Base-by-base conservation (phyloP, 2,329 filamentous ascomycete species). In the Colletotrichum sp. region DNA sequence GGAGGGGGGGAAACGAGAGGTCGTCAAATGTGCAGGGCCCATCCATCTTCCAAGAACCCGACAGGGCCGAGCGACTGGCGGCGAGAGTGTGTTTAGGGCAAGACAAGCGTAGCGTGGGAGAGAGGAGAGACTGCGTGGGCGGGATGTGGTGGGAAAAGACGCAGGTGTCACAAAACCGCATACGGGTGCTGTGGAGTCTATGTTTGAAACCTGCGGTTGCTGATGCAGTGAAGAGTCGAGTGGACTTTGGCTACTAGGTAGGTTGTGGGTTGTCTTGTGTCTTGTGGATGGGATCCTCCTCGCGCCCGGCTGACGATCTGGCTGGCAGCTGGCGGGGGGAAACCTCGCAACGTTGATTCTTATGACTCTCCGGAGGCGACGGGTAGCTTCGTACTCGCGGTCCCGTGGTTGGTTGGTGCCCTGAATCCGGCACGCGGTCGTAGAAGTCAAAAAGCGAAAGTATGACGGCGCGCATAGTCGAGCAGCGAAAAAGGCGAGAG, bases 101-200 rank as follows among this genome's bases (percentile, higher is more conserved):
- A 70, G 65, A 74, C 76, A 78, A 68, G 79, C 80, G 81, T 75
- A 34, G 73, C 69, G 69, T 73, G 63, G 63, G 52, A 79, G 80
- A 81, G 80, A 80, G 63, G 63, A 55, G 67, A 63, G 24, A 32
- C 32, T 78, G 80, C 80, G 81, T 79, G 72, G 78, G 74, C 74
- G 76, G 78, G 80, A 82, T 82, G 80, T 79, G 81, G 81, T 83
- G 82, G 82, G 69, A 63, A 72, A 49, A 63, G 68, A 68, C 44
- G 66, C 66, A 60, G 66, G 82, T 80, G 80, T 78, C 79, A 81
- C 81, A 82, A 81, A 81, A 83, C 80, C 79, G 81, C 80, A 81
- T 80, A 76, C 49, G 44, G 62, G 49, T 72, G 70, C 57, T 73
- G 73, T 76, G 70, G 73, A 74, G 70, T 64, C 63, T 69, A 32